Percentiles rank a stretch among this genome's conserved stretches.
Evolutionary conservation across 176 grass and related monocot genomes (phyloP).

Genomic region (Phoenix dactylifera): DNA sequence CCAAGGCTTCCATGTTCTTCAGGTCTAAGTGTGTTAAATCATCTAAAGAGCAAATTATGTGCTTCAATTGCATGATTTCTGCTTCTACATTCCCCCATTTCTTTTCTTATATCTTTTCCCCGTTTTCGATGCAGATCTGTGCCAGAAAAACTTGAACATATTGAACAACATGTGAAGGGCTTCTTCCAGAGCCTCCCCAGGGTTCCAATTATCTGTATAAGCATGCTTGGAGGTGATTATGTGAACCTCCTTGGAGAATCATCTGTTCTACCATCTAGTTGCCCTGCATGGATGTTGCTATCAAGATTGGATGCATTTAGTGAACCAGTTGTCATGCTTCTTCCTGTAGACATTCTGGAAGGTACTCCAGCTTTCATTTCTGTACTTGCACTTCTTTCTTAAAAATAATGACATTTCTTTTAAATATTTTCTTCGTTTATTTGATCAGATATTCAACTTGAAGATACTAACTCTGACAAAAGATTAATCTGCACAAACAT

Average conservation of each 20-base stretch:
- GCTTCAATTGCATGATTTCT: too few species aligned
- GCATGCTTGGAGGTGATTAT: constrained; percentile 74
- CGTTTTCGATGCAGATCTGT: constrained; percentile 29
- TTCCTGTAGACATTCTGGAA: constrained; percentile 56
- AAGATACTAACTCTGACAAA: constrained; percentile 28
- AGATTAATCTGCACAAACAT: constrained; percentile 14
- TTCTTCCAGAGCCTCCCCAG: constrained; percentile 67
- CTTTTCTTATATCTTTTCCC: constrained; percentile 7
- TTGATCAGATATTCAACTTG: constrained; percentile 40
- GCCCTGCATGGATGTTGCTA: constrained; percentile 73
- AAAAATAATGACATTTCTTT: too few species aligned
- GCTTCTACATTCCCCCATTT: constrained; percentile 5
- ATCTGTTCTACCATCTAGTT: constrained; percentile 41
- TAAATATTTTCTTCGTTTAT: not conserved
- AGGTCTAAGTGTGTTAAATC: constrained; percentile 37
- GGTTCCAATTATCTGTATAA: constrained; percentile 76
- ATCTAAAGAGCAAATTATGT: not conserved
- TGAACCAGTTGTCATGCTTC: constrained; percentile 63
- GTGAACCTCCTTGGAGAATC: constrained; percentile 42
- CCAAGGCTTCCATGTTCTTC: constrained; percentile 14
- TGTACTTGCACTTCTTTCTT: too few species aligned
- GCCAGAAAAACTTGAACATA: constrained; percentile 36
- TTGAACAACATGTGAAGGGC: constrained; percentile 52
- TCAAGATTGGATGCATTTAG: constrained; percentile 64
- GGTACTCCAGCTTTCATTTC: constrained; percentile 25